A percentile compares a stretch with the other conserved stretches of the same genome.
Evolutionary conservation across 805 yeast species (phyloP).

Genomic region (Candida glaebosa): DNA sequence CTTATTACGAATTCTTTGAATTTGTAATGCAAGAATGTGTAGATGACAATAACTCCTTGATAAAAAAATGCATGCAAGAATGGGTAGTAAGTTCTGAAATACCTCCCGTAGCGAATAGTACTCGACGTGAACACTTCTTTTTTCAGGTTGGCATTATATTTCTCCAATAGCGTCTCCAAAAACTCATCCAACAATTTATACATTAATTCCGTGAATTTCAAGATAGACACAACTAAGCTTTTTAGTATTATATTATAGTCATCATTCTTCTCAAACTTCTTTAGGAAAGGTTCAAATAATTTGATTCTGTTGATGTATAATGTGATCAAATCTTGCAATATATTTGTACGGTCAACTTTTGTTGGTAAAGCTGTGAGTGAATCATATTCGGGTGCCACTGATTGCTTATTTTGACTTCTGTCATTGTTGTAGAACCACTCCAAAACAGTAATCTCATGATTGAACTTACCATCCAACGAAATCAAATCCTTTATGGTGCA

Average conservation of each 20-base stretch:
- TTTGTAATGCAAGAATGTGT: constrained; percentile 45
- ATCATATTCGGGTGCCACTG: constrained; percentile 10
- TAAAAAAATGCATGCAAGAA: constrained; percentile 47
- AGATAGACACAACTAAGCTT: constrained; percentile 34
- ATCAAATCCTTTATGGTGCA: constrained; percentile 39
- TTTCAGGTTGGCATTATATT: constrained; percentile 3
- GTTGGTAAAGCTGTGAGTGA: constrained; percentile 18
- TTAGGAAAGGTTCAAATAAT: constrained; percentile 49
- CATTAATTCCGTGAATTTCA: constrained; percentile 35
- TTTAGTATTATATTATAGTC: constrained; percentile 32
- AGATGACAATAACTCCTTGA: constrained; percentile 50
- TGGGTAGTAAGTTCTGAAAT: constrained; percentile 40
- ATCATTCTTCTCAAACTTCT: constrained; percentile 22
- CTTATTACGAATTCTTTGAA: constrained; percentile 18
- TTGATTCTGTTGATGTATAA: constrained; percentile 51
- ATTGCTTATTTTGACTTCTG: not conserved
- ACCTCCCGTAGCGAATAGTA: constrained; percentile 24
- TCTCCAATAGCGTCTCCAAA: constrained; percentile 11
- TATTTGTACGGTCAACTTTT: constrained; percentile 26
- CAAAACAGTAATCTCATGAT: constrained; percentile 36
- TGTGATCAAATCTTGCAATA: constrained; percentile 43
- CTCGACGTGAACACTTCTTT: not conserved
- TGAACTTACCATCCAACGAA: constrained; percentile 39
- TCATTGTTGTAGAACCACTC: constrained; percentile 12
- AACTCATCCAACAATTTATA: constrained; percentile 31